phyloP scores from a whole-genome alignment of 192 early-diverging fungal genomes.

The Lobulomyces angularis region DNA sequence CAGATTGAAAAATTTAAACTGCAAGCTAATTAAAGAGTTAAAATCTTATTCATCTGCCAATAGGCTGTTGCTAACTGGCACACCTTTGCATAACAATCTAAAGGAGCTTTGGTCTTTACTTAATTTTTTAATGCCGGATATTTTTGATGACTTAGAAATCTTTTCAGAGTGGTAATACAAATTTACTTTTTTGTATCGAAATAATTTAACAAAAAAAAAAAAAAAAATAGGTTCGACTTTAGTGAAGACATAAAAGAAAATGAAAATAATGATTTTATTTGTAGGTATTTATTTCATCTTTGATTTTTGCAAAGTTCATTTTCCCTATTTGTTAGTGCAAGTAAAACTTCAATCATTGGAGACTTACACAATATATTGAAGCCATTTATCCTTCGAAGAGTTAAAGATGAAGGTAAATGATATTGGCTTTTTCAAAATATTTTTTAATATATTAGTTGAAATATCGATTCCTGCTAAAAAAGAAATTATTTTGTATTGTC shows the following conservation, averaged over 20 bases:
- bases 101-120: slow-evolving; percentile 89
- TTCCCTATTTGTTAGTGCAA: background rate
- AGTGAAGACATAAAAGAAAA: too few relatives aligned
- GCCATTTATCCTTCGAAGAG: slow-evolving; percentile 78
- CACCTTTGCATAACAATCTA: slow-evolving; percentile 80
- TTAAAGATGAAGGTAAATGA: slow-evolving; percentile 83
- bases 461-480: slow-evolving; percentile 78
- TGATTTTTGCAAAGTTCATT: background rate
- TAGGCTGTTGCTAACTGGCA: slow-evolving; percentile 79
- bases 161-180: slow-evolving; percentile 90
- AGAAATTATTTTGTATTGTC: slow-evolving; percentile 73
- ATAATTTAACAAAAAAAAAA: too few relatives aligned
- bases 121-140: slow-evolving; percentile 90
- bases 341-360: slow-evolving; percentile 26
- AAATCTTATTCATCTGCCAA: slow-evolving; percentile 76
- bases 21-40: slow-evolving; percentile 74
- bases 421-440: too few relatives aligned
- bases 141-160: slow-evolving; percentile 64
- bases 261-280: too few relatives aligned
- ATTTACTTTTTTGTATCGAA: too few relatives aligned
- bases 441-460: slow-evolving; percentile 55
- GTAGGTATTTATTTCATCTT: background rate
- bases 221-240: too few relatives aligned
- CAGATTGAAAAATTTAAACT: slow-evolving; percentile 91
- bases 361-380: slow-evolving; percentile 83